Conservation (phyloP, 1,284 basidiomycete genomes). For the Vanrija sp. region DNA sequence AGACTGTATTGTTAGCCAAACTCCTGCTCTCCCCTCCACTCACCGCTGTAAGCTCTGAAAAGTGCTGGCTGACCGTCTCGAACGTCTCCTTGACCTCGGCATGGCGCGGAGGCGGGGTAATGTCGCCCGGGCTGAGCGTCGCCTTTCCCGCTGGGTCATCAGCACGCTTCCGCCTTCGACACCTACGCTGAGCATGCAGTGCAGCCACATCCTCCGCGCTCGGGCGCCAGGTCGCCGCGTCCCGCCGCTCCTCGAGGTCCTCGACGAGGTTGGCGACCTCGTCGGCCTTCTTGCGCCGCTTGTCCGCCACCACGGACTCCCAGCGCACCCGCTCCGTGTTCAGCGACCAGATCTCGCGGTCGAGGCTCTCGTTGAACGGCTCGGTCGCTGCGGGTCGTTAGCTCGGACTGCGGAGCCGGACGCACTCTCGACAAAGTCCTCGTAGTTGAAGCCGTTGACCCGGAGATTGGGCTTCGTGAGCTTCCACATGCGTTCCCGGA, state of each 20-base stretch:
- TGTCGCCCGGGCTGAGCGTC: slow-evolving; percentile 10
- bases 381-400: slow-evolving; percentile 57
- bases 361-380: slow-evolving; percentile 73
- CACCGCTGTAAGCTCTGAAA: slow-evolving; percentile 36
- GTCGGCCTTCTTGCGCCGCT: slow-evolving; percentile 57
- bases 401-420: neutral
- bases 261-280: slow-evolving; percentile 56
- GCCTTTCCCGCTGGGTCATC: neutral
- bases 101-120: slow-evolving; percentile 35
- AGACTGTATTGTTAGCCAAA: slow-evolving; percentile 21
- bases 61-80: slow-evolving; percentile 25
- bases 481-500: slow-evolving; percentile 49
- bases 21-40: slow-evolving; percentile 6
- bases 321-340: slow-evolving; percentile 63
- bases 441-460: slow-evolving; percentile 72
- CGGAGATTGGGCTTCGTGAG: slow-evolving; percentile 66
- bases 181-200: neutral
- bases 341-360: slow-evolving; percentile 66
- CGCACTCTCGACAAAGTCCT: slow-evolving; percentile 57
- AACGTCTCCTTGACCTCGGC: slow-evolving; percentile 34
- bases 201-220: slow-evolving; percentile 28
- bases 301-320: slow-evolving; percentile 63
- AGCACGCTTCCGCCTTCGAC: neutral
- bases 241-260: slow-evolving; percentile 54
- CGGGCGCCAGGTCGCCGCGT: slow-evolving; percentile 47